Percentiles rank a stretch among this genome's conserved stretches.
phyloP scores from a whole-genome alignment of 2,329 filamentous ascomycete genomes.

The Triangularia verruculosa region DNA sequence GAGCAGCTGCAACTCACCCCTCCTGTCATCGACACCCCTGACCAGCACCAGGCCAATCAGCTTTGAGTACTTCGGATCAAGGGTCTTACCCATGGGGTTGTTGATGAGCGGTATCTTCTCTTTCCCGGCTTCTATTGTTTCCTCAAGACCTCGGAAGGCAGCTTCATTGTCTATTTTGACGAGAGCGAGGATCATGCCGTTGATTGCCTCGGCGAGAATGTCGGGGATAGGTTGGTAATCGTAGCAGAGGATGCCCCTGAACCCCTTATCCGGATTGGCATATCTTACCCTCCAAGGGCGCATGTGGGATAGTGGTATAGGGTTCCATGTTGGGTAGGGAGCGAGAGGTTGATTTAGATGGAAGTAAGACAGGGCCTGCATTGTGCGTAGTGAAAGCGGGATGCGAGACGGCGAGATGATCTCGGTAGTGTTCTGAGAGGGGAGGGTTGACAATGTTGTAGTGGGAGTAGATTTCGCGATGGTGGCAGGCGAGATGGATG shows the following conservation, averaged over 20 bases:
- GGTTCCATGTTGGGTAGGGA: conserved; percentile 43
- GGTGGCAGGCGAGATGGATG: conserved; percentile 20
- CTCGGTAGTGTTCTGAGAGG: conserved; percentile 51
- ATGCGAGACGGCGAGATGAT: conserved; percentile 53
- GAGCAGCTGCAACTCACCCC: conserved; percentile 58
- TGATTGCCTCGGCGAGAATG: conserved; percentile 62
- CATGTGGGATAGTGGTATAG: conserved; percentile 52
- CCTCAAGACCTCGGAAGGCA: conserved; percentile 44
- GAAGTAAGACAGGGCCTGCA: conserved; percentile 81
- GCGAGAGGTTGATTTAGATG: conserved; percentile 50
- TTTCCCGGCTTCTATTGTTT: not conserved
- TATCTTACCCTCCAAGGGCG: conserved; percentile 64
- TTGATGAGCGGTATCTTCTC: conserved; percentile 57
- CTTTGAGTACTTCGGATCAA: conserved; percentile 58
- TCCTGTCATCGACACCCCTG: conserved; percentile 61
- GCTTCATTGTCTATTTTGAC: conserved; percentile 56
- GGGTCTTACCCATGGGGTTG: conserved; percentile 49
- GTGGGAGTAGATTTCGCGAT: no score
- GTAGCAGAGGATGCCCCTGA: conserved; percentile 66
- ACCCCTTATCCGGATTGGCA: conserved; percentile 42
- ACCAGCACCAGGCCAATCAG: conserved; percentile 65
- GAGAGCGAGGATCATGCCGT: conserved; percentile 67
- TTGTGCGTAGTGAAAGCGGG: conserved; percentile 63
- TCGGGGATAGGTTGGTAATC: conserved; percentile 59
- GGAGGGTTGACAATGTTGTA: conserved; percentile 50